Evolutionary conservation across 108 stramenopile species (phyloP).

Genomic region (Fragilariopsis cylindrus): DNA sequence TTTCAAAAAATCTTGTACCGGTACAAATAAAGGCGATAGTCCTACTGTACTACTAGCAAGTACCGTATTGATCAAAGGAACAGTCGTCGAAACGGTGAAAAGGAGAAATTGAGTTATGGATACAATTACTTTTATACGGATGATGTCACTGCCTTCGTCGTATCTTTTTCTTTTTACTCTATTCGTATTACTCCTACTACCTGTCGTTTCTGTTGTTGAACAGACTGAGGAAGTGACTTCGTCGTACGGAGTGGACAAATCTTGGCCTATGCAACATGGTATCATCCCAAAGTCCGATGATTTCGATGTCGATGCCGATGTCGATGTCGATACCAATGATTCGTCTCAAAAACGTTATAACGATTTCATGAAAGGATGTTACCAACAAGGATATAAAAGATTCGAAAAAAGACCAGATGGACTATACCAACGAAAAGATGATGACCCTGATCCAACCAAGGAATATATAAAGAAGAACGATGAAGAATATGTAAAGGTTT

Average conservation of each 20-base stretch:
- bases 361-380: conserved; percentile 23
- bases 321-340: background rate
- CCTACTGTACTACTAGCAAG: too few relatives aligned
- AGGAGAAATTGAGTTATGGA: too few relatives aligned
- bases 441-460: background rate
- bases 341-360: conserved; percentile 1
- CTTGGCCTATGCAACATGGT: conserved; percentile 55
- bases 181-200: background rate
- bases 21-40: too few relatives aligned
- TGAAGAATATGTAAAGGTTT: conserved; percentile 11
- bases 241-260: conserved; percentile 51
- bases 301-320: background rate
- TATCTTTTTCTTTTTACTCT: background rate
- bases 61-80: too few relatives aligned
- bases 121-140: too few relatives aligned
- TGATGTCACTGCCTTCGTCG: background rate
- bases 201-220: background rate
- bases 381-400: background rate
- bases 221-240: background rate
- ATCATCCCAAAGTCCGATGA: too few relatives aligned
- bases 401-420: conserved; percentile 2
- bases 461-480: background rate
- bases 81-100: too few relatives aligned
- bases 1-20: too few relatives aligned
- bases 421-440: conserved; percentile 13